Conservation (phyloP, 2,329 filamentous ascomycete species). For the Verticillium tricorpus region DNA sequence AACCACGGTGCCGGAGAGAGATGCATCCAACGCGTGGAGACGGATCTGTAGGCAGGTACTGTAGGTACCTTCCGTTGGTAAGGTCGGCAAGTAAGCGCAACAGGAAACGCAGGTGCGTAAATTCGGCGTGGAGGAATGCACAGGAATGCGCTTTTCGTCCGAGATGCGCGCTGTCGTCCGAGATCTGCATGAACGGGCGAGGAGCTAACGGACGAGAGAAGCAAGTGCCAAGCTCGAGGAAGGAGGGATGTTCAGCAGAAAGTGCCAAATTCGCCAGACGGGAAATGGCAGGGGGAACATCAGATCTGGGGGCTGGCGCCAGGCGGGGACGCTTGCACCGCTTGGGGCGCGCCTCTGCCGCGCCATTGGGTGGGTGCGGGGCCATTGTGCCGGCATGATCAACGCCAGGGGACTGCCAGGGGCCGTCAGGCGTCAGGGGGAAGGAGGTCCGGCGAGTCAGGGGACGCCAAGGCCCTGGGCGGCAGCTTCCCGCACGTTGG, state of each 20-base stretch:
- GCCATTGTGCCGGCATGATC: slow-evolving; percentile 3
- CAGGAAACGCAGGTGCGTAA: background rate
- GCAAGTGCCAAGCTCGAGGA: background rate
- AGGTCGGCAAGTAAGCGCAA: no score
- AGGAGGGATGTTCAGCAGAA: background rate
- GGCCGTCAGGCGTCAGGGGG: background rate
- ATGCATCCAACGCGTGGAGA: background rate
- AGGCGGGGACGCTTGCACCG: background rate
- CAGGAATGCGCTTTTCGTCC: background rate
- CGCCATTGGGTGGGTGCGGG: background rate
- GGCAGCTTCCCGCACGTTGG: background rate
- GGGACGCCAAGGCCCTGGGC: background rate
- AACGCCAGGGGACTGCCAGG: slow-evolving; percentile 1
- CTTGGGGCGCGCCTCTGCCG: background rate
- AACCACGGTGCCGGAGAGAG: background rate
- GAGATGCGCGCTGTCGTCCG: background rate
- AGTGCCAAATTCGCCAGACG: background rate
- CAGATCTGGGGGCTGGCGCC: slow-evolving; percentile 1
- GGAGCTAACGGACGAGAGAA: background rate
- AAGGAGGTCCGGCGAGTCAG: background rate
- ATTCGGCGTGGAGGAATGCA: background rate
- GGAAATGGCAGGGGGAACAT: slow-evolving; percentile 3
- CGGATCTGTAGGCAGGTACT: no score
- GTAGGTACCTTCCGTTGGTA: no score
- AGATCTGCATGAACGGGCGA: background rate